Evolutionary conservation across 164 flowering plant genomes (phyloP), one percentile per base, ranked within the genome.

Genomic region (Cinnamomum chago): DNA sequence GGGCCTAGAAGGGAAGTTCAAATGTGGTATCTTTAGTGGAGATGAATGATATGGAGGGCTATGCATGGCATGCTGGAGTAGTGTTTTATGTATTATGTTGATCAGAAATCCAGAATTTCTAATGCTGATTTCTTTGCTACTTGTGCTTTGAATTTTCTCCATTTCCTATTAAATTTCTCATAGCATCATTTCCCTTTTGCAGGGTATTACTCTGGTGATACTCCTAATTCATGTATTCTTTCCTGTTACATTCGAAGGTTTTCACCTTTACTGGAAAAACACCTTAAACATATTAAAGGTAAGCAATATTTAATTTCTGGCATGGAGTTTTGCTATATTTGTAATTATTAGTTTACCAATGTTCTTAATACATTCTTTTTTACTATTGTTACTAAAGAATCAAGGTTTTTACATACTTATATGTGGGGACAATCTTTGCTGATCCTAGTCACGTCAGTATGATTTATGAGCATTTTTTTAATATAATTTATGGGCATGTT

Each of bases 211-310:
- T 75, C 86, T 93, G 30, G 5, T 84, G 20, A 30, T 93, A 72
- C 91, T 95, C n/a, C 23, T 79, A 2, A 50, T 88, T 1, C 89
- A 95, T 79, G 84, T 82, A 27, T 79, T 93, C 72, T 92, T 90
- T 73, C 99, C 99, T 50, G 67, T 93, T 50, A 72, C 85, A 74
- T 95, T 85, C 66, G 97, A 93, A 82, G 98, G 99, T n/a, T 72
- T n/a, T 15, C 68, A 35, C 70, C 79, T 92, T 71, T 95, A 76
- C 68, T 88, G 95, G 90, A 93, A 76, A 80, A 86, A 80, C 75
- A 78, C 65, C 67, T 75, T 90, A 17, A 93, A 90, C 79, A 83
- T 15, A 62, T 66, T 93, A 25, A 93, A 90, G 94, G 99, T 95
- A 86, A 23, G 65, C 28, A 13, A 58, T 58, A 28, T 67, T 35